Evolutionary conservation across 495 filamentous ascomycete genomes (phyloP), one percentile per base, ranked within the genome.

Genomic region (Aspergillus biplanus): DNA sequence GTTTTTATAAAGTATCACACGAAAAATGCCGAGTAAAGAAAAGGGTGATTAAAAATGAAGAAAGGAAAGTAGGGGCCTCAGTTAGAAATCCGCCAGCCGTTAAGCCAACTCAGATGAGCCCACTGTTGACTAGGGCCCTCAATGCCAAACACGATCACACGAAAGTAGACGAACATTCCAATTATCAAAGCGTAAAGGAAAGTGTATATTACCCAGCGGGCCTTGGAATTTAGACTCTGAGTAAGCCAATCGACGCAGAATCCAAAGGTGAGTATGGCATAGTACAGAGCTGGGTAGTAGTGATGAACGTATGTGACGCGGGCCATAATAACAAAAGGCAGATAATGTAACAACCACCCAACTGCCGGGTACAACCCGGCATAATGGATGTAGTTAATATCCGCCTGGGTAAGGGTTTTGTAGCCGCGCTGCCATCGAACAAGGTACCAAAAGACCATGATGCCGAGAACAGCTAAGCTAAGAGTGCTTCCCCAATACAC

Each of bases 231-330:
- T 59, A 89, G 75, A 61, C 82, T 88, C 53, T 86, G 82, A 56
- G 89, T 85, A 52, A 89, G 76, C 86, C 91, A 97, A 75, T 99
- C 93, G 58, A 90, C 78, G 58, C 93, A 84, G 80, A 99, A 99
- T 52, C 95, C 96, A 55, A 91, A 85, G 11, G 84, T 87, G 27
- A 99, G 80, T 62, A 99, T 97, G 57, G 95, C 94, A 71, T 97
- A 99, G 80, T 97, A 99, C 5, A 99, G 85, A n/a, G 95, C 95
- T 7, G 95, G 95, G 76, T 98, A 99, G 78, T 99, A 99, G 78
- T 99, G 95, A 75, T 99, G 95, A 52, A 99, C 95, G 74, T 99
- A 99, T 32, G 95, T 99, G 58, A 99, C 95, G 79, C 95, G 90
- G 12, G 91, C 96, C 95, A 99, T 99, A 71, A 92, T 86, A 68